Conservation (phyloP, 306 rosid species). For the Morella rubra region DNA sequence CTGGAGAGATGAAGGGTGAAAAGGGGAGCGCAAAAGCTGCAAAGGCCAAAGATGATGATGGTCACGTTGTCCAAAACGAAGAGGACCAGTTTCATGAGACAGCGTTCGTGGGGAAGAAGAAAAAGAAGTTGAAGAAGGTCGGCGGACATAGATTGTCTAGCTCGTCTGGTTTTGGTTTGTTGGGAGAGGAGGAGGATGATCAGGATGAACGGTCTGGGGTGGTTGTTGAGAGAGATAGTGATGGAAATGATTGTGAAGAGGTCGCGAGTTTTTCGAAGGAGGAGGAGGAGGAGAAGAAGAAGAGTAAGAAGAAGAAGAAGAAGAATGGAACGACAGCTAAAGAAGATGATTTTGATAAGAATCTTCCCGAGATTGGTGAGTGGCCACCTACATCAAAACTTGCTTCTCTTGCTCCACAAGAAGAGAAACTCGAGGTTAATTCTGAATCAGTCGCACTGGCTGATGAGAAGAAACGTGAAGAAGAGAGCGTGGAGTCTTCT, state of each 20-base stretch:
- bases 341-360: slow-evolving; percentile 92
- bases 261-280: slow-evolving; percentile 52
- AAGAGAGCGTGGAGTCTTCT: slow-evolving; percentile 75
- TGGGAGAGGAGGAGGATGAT: slow-evolving; percentile 46
- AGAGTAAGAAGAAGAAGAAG: slow-evolving; percentile 91
- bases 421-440: slow-evolving; percentile 54
- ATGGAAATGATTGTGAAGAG: slow-evolving; percentile 40
- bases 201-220: slow-evolving; percentile 43
- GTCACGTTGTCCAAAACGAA: slow-evolving; percentile 26
- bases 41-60: slow-evolving; percentile 20
- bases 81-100: slow-evolving; percentile 50
- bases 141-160: slow-evolving; percentile 41
- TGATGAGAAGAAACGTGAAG: slow-evolving; percentile 77
- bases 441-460: slow-evolving; percentile 43
- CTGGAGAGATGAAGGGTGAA: slow-evolving; percentile 76
- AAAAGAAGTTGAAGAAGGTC: slow-evolving; percentile 67
- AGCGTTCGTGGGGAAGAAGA: slow-evolving; percentile 64
- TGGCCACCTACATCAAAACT: slow-evolving; percentile 42
- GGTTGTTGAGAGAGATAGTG: slow-evolving; percentile 26
- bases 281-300: slow-evolving; percentile 74
- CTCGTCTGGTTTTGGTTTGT: slow-evolving; percentile 58
- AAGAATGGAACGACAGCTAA: slow-evolving; percentile 90
- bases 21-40: slow-evolving; percentile 54
- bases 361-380: slow-evolving; percentile 94
- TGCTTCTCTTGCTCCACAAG: slow-evolving; percentile 42